Percentiles rank a stretch among this genome's conserved stretches.
Conservation (phyloP, 1,284 basidiomycete genomes). For the Malassezia caprae region DNA sequence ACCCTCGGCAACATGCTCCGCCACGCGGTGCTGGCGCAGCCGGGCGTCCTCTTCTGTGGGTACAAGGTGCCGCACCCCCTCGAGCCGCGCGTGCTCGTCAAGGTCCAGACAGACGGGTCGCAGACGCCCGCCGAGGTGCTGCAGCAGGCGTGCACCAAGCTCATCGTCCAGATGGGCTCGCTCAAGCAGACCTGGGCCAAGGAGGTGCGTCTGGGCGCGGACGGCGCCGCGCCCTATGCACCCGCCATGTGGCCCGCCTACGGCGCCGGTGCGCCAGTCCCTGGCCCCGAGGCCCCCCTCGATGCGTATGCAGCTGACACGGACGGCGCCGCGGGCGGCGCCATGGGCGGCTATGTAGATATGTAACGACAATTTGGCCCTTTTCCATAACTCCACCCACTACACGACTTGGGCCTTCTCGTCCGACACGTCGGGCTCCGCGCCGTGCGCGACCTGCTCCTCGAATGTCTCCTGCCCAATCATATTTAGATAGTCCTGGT, state of each 20-base stretch:
- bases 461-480: constrained; percentile 2
- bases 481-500: constrained; percentile 12
- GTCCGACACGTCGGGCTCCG: neutral
- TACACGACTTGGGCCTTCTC: no score
- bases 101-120: constrained; percentile 86
- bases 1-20: constrained; percentile 92
- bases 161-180: constrained; percentile 63
- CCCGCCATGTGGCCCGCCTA: constrained; percentile 7
- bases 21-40: constrained; percentile 51
- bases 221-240: constrained; percentile 10
- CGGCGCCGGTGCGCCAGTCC: neutral
- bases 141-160: constrained; percentile 69
- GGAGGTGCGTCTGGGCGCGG: constrained; percentile 50
- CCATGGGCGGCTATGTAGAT: constrained; percentile 19
- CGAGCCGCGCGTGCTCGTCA: constrained; percentile 83
- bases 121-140: constrained; percentile 72
- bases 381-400: neutral
- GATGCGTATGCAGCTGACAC: neutral
- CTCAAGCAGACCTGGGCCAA: constrained; percentile 52
- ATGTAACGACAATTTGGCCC: constrained; percentile 4
- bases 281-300: neutral
- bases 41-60: constrained; percentile 69
- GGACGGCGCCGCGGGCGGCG: constrained; percentile 8
- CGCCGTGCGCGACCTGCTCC: neutral
- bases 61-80: constrained; percentile 96